Conservation (phyloP, 257 asterid species). For the Salvia rosmarinus region DNA sequence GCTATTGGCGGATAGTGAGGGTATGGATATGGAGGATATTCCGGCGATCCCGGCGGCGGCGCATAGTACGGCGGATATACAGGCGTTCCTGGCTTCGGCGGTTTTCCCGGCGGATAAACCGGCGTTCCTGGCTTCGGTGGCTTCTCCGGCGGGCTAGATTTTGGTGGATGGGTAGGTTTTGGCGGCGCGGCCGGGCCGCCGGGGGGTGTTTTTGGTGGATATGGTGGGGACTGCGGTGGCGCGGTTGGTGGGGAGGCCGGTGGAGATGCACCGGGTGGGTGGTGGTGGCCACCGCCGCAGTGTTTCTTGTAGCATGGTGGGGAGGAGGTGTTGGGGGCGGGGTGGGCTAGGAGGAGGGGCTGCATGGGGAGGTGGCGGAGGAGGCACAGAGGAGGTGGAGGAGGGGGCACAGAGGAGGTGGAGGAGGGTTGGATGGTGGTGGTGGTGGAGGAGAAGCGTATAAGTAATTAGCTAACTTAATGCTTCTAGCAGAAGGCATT, state of each 20-base stretch:
- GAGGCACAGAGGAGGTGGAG: slow-evolving; percentile 38
- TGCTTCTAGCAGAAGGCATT: slow-evolving; percentile 46
- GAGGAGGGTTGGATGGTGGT: slow-evolving; percentile 32
- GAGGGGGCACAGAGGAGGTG: slow-evolving; percentile 35
- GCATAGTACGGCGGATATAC: slow-evolving; percentile 36
- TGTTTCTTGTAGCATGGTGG: slow-evolving; percentile 38
- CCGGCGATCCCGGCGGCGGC: slow-evolving; percentile 39
- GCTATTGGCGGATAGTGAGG: slow-evolving; percentile 33
- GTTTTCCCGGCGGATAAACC: not conserved
- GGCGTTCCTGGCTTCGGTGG: slow-evolving; percentile 30
- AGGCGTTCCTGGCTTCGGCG: slow-evolving; percentile 28
- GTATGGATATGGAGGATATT: slow-evolving; percentile 25
- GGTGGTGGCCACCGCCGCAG: slow-evolving; percentile 39
- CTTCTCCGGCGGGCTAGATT: slow-evolving; percentile 6
- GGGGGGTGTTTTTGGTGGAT: slow-evolving; percentile 36
- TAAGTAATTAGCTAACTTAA: slow-evolving; percentile 25
- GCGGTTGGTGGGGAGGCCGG: slow-evolving; percentile 37
- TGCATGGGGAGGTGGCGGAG: slow-evolving; percentile 32
- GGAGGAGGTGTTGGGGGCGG: slow-evolving; percentile 29
- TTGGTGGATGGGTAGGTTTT: slow-evolving; percentile 25
- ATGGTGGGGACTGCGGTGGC: slow-evolving; percentile 30
- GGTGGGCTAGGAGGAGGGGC: slow-evolving; percentile 32
- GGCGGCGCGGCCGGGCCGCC: slow-evolving; percentile 32
- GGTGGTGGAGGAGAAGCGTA: slow-evolving; percentile 53
- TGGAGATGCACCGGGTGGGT: slow-evolving; percentile 36